Percentiles rank a stretch among this genome's conserved stretches.
These are phyloP conservation scores for Exophiala lecanii-corni DNA, from an alignment of 2,329 filamentous ascomycete species.

Conservation along the genomic window DNA sequence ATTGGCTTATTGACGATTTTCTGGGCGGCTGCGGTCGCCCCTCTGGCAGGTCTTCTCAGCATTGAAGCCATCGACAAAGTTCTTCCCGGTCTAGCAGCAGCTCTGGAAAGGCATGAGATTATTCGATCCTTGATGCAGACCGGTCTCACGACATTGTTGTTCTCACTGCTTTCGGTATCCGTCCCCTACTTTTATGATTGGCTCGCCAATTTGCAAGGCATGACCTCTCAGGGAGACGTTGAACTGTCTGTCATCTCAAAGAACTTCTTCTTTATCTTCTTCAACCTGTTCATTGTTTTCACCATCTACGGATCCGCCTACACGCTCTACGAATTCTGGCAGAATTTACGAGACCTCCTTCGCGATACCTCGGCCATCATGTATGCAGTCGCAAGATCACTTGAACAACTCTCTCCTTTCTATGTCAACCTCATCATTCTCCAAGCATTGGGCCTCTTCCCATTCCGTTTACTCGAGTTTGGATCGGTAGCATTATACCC, in stretches of 20 bases:
- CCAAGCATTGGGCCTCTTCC: slow-evolving; percentile 88
- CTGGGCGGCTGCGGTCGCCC: slow-evolving; percentile 79
- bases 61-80: slow-evolving; percentile 72
- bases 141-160: slow-evolving; percentile 75
- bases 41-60: slow-evolving; percentile 73
- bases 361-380: slow-evolving; percentile 77
- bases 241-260: slow-evolving; percentile 94
- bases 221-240: slow-evolving; percentile 90
- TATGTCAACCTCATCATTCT: slow-evolving; percentile 93
- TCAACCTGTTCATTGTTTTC: slow-evolving; percentile 97
- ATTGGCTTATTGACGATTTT: slow-evolving; percentile 80
- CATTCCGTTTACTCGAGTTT: slow-evolving; percentile 85
- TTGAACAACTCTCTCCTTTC: slow-evolving; percentile 72
- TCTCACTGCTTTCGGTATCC: slow-evolving; percentile 81
- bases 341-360: slow-evolving; percentile 65
- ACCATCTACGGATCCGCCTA: slow-evolving; percentile 79
- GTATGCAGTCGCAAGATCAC: slow-evolving; percentile 66
- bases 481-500: slow-evolving; percentile 81
- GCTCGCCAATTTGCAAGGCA: slow-evolving; percentile 84
- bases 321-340: slow-evolving; percentile 63
- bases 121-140: slow-evolving; percentile 76
- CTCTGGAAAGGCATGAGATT: slow-evolving; percentile 64
- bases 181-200: slow-evolving; percentile 95
- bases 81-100: slow-evolving; percentile 64
- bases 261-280: slow-evolving; percentile 99